A percentile compares a stretch with the other conserved stretches of the same genome.
phyloP scores from a whole-genome alignment of 805 yeast species.

The Candida adriatica region DNA sequence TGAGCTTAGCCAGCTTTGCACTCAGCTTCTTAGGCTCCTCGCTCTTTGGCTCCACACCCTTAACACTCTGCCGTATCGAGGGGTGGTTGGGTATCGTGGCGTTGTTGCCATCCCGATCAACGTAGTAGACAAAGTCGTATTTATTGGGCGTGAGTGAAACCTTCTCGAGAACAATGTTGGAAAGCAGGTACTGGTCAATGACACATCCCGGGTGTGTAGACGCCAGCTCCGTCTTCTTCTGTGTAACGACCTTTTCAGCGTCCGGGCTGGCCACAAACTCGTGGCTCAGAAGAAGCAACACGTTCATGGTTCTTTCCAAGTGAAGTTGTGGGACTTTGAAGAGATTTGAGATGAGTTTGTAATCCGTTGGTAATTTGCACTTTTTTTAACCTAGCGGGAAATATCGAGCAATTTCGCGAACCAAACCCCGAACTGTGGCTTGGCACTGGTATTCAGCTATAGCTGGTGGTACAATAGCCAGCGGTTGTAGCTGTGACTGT shows the following conservation, averaged over 20 bases:
- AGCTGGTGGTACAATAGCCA: too few species aligned
- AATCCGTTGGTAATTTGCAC: too few species aligned
- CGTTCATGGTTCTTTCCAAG: too few species aligned
- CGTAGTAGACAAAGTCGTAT: conserved; percentile 22
- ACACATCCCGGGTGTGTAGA: conserved; percentile 7
- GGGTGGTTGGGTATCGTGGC: conserved; percentile 21
- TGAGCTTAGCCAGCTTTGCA: conserved; percentile 21
- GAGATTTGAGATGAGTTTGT: too few species aligned
- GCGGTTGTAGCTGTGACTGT: too few species aligned
- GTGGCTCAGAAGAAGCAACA: conserved; percentile 21
- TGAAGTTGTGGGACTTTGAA: too few species aligned
- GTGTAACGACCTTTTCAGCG: conserved; percentile 15
- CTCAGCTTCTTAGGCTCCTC: conserved; percentile 15
- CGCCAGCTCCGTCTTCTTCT: conserved; percentile 15
- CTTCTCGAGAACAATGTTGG: conserved; percentile 21
- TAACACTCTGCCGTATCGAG: conserved; percentile 18
- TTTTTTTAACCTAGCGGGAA: too few species aligned
- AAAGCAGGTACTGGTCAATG: conserved; percentile 22
- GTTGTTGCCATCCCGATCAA: conserved; percentile 18
- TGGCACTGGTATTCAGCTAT: too few species aligned
- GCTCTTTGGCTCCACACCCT: conserved; percentile 2
- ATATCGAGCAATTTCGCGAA: too few species aligned
- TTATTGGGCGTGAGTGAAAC: conserved; percentile 14
- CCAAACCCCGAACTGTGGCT: too few species aligned
- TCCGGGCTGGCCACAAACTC: conserved; percentile 19